Evolutionary conservation across 2,329 filamentous ascomycete genomes (phyloP), one percentile per base, ranked within the genome.

Genomic region (Meredithiella fracta): DNA sequence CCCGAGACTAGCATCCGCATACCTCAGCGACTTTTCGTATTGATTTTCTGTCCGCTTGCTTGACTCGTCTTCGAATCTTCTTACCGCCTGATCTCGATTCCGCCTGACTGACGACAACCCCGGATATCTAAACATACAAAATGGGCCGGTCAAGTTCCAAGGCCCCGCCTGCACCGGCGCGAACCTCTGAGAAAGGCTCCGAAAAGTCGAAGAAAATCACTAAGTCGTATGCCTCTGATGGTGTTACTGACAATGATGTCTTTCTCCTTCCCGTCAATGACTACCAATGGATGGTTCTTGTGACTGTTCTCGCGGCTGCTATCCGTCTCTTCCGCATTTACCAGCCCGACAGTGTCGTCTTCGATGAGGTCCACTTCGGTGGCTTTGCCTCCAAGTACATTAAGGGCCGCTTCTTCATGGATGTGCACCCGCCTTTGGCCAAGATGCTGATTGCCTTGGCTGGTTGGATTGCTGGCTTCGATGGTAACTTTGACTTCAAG

Each of bases 321-420:
- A 87, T 98, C 62, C 86, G 92, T 61, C 72, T 97, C 61, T 98
- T 94, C 75, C 83, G 88, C 66, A 96, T 98, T 72, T 96, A 94
- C 68, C 88, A 96, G 68, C 92, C 92, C 57, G 85, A 82, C 65
- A 96, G 90, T 65, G 92, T 98, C 60, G 92, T 98, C 62, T 98
- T 98, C 68, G 92, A 98, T 69, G 92, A 98, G 74, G 92, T 98
- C 68, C 92, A 98, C 72, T 98, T 98, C 69, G 92, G 92, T 68
- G 92, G 92, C 51, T 98, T 98, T 67, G 92, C 92, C 61, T 88
- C 86, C 64, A 98, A 98, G 71, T 98, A 98, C 70, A 97, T 98
- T 77, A 97, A 98, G 76, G 92, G 92, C 65, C 85, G 78, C 68
- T 98, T 98, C 78, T 98, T 98, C 70, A 98, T 98, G 92, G 92